Percentiles rank a stretch among this genome's conserved stretches.
These are phyloP conservation scores for Cryptosporidium bovis DNA, from an alignment of 169 alveolate genomes.

Conservation along the genomic window DNA sequence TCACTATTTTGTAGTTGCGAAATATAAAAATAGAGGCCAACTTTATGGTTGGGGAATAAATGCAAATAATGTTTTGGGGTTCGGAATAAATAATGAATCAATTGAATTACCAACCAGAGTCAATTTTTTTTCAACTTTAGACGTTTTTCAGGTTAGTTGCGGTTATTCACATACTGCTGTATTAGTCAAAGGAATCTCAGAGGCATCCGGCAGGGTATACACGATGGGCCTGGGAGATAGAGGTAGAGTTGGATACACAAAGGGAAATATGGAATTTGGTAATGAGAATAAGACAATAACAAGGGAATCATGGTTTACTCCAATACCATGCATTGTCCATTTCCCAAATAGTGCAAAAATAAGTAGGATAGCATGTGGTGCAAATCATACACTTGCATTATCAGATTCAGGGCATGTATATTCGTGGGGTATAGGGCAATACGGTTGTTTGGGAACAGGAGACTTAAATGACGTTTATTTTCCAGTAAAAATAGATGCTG, in stretches of 20 bases:
- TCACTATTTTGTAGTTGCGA: conserved; percentile 44
- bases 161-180: conserved; percentile 57
- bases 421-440: conserved; percentile 58
- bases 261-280: conserved; percentile 48
- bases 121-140: conserved; percentile 18
- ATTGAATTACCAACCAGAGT: conserved; percentile 49
- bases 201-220: conserved; percentile 38
- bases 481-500: conserved; percentile 36
- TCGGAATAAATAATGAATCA: conserved; percentile 22
- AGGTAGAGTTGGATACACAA: conserved; percentile 57
- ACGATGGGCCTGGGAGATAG: conserved; percentile 66
- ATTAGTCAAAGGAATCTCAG: conserved; percentile 14
- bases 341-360: conserved; percentile 43
- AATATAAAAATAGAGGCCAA: conserved; percentile 34
- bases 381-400: conserved; percentile 41
- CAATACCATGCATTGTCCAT: conserved; percentile 38
- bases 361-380: conserved; percentile 63
- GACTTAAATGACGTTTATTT: conserved; percentile 22
- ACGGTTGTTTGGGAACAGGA: conserved; percentile 65
- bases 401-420: conserved; percentile 19
- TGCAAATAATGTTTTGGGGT: conserved; percentile 42
- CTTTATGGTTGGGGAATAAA: conserved; percentile 46
- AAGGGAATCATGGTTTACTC: conserved; percentile 56
- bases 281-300: conserved; percentile 7
- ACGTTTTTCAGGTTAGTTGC: conserved; percentile 58